Evolutionary conservation across 1,284 basidiomycete genomes (phyloP).

Genomic region (Sanghuangporus baumii): DNA sequence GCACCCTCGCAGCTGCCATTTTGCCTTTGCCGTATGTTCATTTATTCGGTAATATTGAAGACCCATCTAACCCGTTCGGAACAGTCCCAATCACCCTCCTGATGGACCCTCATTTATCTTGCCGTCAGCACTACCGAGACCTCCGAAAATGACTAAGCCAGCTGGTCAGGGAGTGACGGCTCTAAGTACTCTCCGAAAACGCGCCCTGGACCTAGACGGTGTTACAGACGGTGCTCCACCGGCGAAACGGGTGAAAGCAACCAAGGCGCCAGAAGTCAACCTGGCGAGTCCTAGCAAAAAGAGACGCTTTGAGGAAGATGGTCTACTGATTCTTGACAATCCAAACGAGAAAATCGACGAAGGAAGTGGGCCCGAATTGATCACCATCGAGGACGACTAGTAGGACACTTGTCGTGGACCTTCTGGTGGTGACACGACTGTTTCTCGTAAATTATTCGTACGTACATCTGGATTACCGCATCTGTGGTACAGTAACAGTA

Average conservation of each 20-base stretch:
- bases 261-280: constrained; percentile 16
- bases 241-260: constrained; percentile 45
- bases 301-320: constrained; percentile 62
- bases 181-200: constrained; percentile 42
- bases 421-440: too few species aligned
- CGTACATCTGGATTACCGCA: not conserved
- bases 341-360: constrained; percentile 47
- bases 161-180: constrained; percentile 33
- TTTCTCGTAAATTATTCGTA: too few species aligned
- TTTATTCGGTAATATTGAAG: constrained; percentile 7
- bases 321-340: constrained; percentile 59
- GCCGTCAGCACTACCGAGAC: constrained; percentile 54
- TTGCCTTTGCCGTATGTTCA: constrained; percentile 63
- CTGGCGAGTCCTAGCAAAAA: constrained; percentile 56
- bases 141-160: constrained; percentile 42
- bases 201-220: constrained; percentile 45
- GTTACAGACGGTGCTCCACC: constrained; percentile 44
- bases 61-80: not conserved
- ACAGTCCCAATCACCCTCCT: constrained; percentile 46
- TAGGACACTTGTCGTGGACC: not conserved
- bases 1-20: constrained; percentile 70
- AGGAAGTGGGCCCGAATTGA: constrained; percentile 31
- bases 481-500: too few species aligned
- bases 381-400: constrained; percentile 14
- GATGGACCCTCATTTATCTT: constrained; percentile 51